Evolutionary conservation across 495 filamentous ascomycete genomes (phyloP).

Genomic region (Tetracladium setigerum): DNA sequence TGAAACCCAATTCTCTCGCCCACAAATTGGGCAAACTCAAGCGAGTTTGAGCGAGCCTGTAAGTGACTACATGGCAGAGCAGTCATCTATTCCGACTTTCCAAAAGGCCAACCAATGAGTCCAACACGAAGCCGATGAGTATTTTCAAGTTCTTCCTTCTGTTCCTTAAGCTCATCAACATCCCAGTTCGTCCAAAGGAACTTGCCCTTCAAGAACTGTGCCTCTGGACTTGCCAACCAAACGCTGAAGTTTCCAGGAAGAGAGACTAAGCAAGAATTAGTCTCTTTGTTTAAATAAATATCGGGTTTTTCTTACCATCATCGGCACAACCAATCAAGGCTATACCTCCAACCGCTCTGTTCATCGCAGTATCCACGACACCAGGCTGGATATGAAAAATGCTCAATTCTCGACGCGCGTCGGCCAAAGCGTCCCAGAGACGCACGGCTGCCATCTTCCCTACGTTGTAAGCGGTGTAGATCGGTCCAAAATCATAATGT

Average conservation of each 20-base stretch:
- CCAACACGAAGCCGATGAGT: conserved; percentile 15
- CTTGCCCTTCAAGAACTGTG: conserved; percentile 38
- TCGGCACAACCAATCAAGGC: conserved; percentile 28
- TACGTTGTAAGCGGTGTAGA: conserved; percentile 29
- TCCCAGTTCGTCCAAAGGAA: conserved; percentile 48
- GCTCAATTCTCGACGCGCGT: conserved; percentile 28
- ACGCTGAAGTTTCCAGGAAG: conserved; percentile 31
- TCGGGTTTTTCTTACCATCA: conserved; percentile 27
- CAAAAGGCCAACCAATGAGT: conserved; percentile 18
- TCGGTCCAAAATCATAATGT: conserved; percentile 28
- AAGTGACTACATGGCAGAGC: too few species aligned
- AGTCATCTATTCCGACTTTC: too few species aligned
- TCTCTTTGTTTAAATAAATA: conserved; percentile 3
- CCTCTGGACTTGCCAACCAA: conserved; percentile 43
- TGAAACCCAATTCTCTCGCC: too few species aligned
- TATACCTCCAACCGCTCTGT: conserved; percentile 27
- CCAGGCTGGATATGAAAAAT: conserved; percentile 43
- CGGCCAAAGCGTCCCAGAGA: conserved; percentile 31
- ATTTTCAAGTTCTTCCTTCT: conserved; percentile 31
- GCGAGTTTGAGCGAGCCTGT: too few species aligned
- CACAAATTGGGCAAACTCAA: too few species aligned
- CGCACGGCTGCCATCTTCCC: conserved; percentile 34
- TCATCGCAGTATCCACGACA: conserved; percentile 36
- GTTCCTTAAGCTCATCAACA: conserved; percentile 41
- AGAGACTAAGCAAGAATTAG: conserved; percentile 13